phyloP scores from a whole-genome alignment of 352 stramenopile genomes.

The Achlya hypogyna region DNA sequence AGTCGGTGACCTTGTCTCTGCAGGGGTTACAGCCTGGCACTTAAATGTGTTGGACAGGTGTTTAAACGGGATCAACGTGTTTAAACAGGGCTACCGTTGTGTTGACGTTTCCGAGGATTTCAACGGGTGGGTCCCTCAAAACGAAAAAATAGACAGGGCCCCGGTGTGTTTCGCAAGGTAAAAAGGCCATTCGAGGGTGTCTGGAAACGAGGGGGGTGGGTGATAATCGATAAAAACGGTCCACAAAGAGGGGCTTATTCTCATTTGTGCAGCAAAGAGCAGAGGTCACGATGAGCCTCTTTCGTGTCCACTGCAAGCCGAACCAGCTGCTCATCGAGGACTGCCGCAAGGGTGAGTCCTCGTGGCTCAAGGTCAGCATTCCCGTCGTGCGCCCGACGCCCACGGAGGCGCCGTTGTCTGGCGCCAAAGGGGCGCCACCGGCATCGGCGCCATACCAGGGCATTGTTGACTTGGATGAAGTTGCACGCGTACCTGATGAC shows the following conservation, averaged over 20 bases:
- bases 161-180: not conserved
- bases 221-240: not conserved
- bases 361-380: conserved; percentile 43
- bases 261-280: not conserved
- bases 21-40: too few species aligned
- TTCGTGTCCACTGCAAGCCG: conserved; percentile 67
- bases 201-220: not conserved
- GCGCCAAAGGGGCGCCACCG: not conserved
- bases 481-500: conserved; percentile 38
- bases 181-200: too few species aligned
- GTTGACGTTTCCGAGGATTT: not conserved
- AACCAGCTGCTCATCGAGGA: conserved; percentile 69
- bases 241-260: not conserved
- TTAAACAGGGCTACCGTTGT: too few species aligned
- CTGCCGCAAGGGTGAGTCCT: conserved; percentile 53
- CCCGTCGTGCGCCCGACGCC: not conserved
- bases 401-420: not conserved
- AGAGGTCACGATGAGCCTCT: conserved; percentile 32
- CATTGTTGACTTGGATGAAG: conserved; percentile 35
- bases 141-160: not conserved
- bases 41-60: too few species aligned
- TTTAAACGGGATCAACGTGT: too few species aligned
- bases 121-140: not conserved
- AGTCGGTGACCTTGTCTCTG: too few species aligned
- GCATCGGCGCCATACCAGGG: conserved; percentile 1